Percentiles rank a stretch among this genome's conserved stretches.
Evolutionary conservation across 495 filamentous ascomycete genomes (phyloP).

Genomic region (Penicillium coprophilum): DNA sequence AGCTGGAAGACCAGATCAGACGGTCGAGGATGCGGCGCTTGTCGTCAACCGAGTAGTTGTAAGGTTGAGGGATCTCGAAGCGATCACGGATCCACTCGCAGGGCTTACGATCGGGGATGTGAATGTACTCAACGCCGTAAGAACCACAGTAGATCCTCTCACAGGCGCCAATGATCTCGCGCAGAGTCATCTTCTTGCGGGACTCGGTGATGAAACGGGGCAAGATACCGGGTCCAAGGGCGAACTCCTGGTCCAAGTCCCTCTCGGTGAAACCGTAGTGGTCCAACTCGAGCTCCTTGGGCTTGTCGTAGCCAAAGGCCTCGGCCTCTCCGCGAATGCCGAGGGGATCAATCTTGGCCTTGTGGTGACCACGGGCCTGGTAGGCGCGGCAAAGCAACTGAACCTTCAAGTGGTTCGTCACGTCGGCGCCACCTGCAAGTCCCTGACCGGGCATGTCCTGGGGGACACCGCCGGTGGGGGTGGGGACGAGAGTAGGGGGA

Average conservation of each 20-base stretch:
- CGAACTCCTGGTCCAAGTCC: conserved; percentile 90
- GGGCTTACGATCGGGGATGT: conserved; percentile 95
- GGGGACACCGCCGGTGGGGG: conserved; percentile 74
- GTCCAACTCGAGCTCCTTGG: conserved; percentile 88
- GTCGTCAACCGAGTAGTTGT: conserved; percentile 94
- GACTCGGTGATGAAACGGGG: conserved; percentile 86
- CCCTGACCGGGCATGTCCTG: conserved; percentile 68
- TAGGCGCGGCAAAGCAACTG: conserved; percentile 95
- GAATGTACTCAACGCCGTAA: conserved; percentile 96
- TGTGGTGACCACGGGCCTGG: conserved; percentile 97
- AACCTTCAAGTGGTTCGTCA: conserved; percentile 97
- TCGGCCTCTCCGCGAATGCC: conserved; percentile 85
- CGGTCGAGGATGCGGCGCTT: conserved; percentile 96
- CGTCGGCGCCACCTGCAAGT: conserved; percentile 72
- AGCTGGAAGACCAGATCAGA: conserved; percentile 96
- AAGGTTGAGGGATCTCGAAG: conserved; percentile 88
- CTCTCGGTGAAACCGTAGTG: conserved; percentile 94
- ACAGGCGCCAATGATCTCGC: conserved; percentile 90
- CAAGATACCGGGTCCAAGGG: conserved; percentile 90
- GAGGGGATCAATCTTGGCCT: conserved; percentile 94
- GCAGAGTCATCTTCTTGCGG: conserved; percentile 91
- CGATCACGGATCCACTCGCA: conserved; percentile 98
- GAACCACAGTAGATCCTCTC: conserved; percentile 96
- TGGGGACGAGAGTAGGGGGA: conserved; percentile 85
- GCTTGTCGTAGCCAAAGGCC: conserved; percentile 82